These are phyloP conservation scores for Dothideomycetes sp. DNA, from an alignment of 2,329 filamentous ascomycete species.

Conservation along the genomic window DNA sequence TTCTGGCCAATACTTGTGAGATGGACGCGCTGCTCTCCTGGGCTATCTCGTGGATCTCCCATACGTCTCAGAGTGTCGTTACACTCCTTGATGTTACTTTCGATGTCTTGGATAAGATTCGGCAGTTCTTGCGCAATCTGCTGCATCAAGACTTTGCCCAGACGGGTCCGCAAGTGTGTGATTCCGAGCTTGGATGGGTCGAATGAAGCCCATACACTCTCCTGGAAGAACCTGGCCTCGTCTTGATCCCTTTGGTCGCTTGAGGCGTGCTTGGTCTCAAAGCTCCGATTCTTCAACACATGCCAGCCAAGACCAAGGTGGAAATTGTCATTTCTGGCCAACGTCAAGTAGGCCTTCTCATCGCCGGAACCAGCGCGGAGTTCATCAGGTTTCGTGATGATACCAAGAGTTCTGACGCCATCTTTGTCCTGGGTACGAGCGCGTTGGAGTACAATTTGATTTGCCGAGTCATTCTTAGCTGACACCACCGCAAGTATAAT, in stretches of 20 bases:
- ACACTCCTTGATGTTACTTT: background rate
- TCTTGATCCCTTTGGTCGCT: background rate
- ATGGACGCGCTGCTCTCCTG: background rate
- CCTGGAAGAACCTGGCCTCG: background rate
- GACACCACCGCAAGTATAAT: constrained; percentile 34
- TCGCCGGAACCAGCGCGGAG: background rate
- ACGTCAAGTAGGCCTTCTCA: background rate
- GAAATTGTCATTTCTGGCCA: background rate
- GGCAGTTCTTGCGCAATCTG: background rate
- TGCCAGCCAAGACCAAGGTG: background rate
- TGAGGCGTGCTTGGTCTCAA: background rate
- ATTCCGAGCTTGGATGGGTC: background rate
- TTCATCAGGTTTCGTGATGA: constrained; percentile 47
- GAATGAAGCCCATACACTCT: background rate
- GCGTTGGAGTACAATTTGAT: constrained; percentile 46
- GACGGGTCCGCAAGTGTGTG: background rate
- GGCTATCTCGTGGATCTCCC: background rate
- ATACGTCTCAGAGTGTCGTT: background rate
- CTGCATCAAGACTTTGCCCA: background rate
- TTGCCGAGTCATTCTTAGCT: constrained; percentile 37
- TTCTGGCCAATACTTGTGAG: background rate
- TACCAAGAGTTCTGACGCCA: constrained; percentile 40
- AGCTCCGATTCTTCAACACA: background rate
- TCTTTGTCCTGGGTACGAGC: constrained; percentile 33
- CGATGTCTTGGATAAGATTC: background rate